Evolutionary conservation across 1,139 yeast species (phyloP), one percentile per base, ranked within the genome.

Genomic region (Hemisphaericaspora xylofermentans): DNA sequence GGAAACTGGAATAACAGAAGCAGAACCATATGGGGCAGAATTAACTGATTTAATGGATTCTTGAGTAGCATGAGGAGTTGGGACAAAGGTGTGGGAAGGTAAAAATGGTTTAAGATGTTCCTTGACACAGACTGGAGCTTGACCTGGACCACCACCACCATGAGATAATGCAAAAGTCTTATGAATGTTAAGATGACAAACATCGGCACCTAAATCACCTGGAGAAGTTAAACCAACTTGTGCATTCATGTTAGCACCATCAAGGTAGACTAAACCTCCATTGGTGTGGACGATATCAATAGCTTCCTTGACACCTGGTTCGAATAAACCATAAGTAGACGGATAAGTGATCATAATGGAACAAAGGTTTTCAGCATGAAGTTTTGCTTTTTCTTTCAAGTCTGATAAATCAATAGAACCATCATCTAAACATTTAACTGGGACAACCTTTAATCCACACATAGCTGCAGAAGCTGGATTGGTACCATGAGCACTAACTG

Each of bases 71-170:
- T 78, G 81, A 0, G 85, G 79, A 48, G 87, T 80, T 36, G 70
- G 63, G 24, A 80, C 74, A 42, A 84, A 71, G 31, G 78, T 76
- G 64, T 93, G 97, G 27, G 74, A 72, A 42, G 98, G 98, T 56
- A 93, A 76, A 68, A 82, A 89, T 43, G 91, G 89, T 38, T 76
- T 78, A 57, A 93, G 73, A 63, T 89, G 96, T 44, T 75, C 70
- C 56, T 84, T 85, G 48, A 91, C 98, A 75, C 98, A 89, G 47
- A 93, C 94, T 44, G 98, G 98, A 9, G 97, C 98, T 60, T 91
- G 95, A 56, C 98, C 98, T 34, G 98, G 98, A 38, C 98, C 98
- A 62, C 98, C 98, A 58, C 98, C 98, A 57, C 98, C 98, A 62
- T 93, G 98, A 47, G 96, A 95, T 60, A 93, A 89, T 38, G 98